phyloP scores from a whole-genome alignment of 2,329 filamentous ascomycete genomes.

The Dactylellina drechsleri region DNA sequence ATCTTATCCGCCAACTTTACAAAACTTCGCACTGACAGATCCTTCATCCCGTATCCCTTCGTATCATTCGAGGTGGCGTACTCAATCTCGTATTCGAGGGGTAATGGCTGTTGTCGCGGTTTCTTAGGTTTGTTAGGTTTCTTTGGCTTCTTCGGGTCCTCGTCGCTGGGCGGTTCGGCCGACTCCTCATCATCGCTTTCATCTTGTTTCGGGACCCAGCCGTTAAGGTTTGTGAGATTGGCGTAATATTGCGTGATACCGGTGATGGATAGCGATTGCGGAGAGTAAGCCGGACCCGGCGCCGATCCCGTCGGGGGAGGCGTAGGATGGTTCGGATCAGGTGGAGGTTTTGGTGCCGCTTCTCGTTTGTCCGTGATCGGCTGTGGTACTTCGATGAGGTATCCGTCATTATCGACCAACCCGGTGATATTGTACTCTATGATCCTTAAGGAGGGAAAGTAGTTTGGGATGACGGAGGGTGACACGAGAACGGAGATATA shows the following conservation, averaged over 20 bases:
- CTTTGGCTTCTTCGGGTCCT: slow-evolving; percentile 57
- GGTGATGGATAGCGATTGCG: slow-evolving; percentile 80
- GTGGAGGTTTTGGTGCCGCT: slow-evolving; percentile 64
- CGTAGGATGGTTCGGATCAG: slow-evolving; percentile 65
- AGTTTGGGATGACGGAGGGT: slow-evolving; percentile 91
- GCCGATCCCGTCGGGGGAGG: slow-evolving; percentile 76
- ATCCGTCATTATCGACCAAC: slow-evolving; percentile 66
- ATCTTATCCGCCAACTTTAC: slow-evolving; percentile 83
- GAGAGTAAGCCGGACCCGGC: slow-evolving; percentile 89
- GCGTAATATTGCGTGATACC: slow-evolving; percentile 92
- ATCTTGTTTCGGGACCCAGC: slow-evolving; percentile 50
- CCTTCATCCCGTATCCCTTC: slow-evolving; percentile 75
- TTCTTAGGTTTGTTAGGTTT: slow-evolving; percentile 68
- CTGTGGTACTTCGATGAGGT: slow-evolving; percentile 61
- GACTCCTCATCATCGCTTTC: slow-evolving; percentile 67
- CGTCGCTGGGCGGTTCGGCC: slow-evolving; percentile 54
- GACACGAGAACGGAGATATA: slow-evolving; percentile 83
- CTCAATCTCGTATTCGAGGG: slow-evolving; percentile 81
- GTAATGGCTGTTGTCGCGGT: slow-evolving; percentile 61
- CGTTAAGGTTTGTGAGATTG: slow-evolving; percentile 88
- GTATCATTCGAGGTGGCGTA: slow-evolving; percentile 80
- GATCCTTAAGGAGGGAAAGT: slow-evolving; percentile 88
- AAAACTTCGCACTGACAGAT: slow-evolving; percentile 85
- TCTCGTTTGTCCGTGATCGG: slow-evolving; percentile 55
- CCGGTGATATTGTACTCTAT: slow-evolving; percentile 91